phyloP scores from a whole-genome alignment of 2,329 filamentous ascomycete genomes.

The Fusarium transvaalense region DNA sequence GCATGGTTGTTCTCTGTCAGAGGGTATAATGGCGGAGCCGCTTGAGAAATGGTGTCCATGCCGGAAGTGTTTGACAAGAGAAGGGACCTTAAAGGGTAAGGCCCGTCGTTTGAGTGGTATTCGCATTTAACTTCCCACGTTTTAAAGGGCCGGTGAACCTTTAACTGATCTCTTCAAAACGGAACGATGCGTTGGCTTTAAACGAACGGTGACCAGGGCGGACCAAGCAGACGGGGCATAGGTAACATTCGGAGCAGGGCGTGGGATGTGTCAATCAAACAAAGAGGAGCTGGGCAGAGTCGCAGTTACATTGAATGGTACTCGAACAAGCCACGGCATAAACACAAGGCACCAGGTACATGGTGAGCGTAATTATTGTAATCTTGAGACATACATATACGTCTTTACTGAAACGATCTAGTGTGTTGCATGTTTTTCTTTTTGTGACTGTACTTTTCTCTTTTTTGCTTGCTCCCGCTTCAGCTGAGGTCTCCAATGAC shows the following conservation, averaged over 20 bases:
- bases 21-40: constrained; percentile 42
- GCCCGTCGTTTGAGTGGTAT: background rate
- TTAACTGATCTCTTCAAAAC: background rate
- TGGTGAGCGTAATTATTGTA: background rate
- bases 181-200: background rate
- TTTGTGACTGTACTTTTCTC: background rate
- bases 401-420: background rate
- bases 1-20: constrained; percentile 40
- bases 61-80: background rate
- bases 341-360: background rate
- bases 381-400: background rate
- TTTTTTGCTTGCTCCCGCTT: background rate
- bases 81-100: background rate
- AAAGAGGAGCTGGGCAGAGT: background rate
- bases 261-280: constrained; percentile 10
- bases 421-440: too few relatives aligned
- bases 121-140: background rate
- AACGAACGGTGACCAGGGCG: constrained; percentile 1
- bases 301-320: background rate
- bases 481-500: background rate
- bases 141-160: background rate
- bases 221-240: constrained; percentile 8
- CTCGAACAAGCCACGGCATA: background rate
- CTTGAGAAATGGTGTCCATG: constrained; percentile 25
- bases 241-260: constrained; percentile 6